Evolutionary conservation across 805 yeast genomes (phyloP).

Genomic region (Clavispora asparagi): DNA sequence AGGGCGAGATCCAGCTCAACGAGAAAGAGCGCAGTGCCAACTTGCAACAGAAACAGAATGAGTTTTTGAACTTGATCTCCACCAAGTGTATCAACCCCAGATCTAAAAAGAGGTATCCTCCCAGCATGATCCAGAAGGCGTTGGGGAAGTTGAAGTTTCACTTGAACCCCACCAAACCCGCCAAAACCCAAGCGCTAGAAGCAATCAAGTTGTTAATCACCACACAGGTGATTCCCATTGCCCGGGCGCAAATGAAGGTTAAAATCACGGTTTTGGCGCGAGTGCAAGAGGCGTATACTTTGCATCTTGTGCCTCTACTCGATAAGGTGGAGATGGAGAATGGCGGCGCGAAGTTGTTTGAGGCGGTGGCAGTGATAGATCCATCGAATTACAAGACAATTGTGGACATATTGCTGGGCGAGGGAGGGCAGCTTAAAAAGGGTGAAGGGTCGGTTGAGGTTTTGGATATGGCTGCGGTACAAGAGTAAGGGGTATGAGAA

Average conservation of each 20-base stretch:
- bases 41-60: slow-evolving; percentile 68
- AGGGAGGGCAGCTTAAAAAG: slow-evolving; percentile 36
- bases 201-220: slow-evolving; percentile 76
- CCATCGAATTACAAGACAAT: slow-evolving; percentile 77
- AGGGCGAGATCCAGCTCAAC: slow-evolving; percentile 92
- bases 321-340: slow-evolving; percentile 36
- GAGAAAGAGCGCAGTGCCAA: slow-evolving; percentile 87
- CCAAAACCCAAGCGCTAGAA: slow-evolving; percentile 87
- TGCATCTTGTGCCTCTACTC: slow-evolving; percentile 29
- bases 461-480: slow-evolving; percentile 82
- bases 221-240: slow-evolving; percentile 85
- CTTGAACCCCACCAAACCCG: slow-evolving; percentile 63
- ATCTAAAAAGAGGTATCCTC: slow-evolving; percentile 87
- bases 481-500: slow-evolving; percentile 41
- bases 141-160: slow-evolving; percentile 74
- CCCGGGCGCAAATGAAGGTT: slow-evolving; percentile 89
- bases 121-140: slow-evolving; percentile 88
- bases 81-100: slow-evolving; percentile 90
- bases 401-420: slow-evolving; percentile 54
- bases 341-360: slow-evolving; percentile 38
- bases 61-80: slow-evolving; percentile 75
- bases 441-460: slow-evolving; percentile 74
- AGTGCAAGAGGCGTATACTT: slow-evolving; percentile 36
- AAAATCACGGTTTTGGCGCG: slow-evolving; percentile 55
- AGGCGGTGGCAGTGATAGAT: slow-evolving; percentile 63